Evolutionary conservation across 148 eudicot genomes (phyloP).

Genomic region (Heliosperma pusillum): DNA sequence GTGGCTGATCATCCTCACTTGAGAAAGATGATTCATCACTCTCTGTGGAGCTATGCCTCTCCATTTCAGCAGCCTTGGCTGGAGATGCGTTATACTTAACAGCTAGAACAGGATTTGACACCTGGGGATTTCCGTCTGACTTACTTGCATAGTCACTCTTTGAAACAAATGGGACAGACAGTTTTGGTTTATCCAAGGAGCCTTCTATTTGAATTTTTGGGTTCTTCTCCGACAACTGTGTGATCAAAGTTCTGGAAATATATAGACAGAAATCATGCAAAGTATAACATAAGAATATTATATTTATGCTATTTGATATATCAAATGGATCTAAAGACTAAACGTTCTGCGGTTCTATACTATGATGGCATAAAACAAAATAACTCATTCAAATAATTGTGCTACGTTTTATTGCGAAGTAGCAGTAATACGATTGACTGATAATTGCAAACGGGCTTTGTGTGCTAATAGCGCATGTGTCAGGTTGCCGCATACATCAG

Average conservation of each 20-base stretch:
- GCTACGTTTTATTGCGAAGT: too few relatives aligned
- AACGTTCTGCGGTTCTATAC: neutral
- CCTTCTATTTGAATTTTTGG: constrained; percentile 26
- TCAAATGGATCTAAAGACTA: neutral
- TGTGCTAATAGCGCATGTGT: too few relatives aligned
- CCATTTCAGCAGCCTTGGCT: constrained; percentile 78
- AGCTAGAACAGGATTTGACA: constrained; percentile 32
- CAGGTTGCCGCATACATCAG: too few relatives aligned
- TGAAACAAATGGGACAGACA: constrained; percentile 20
- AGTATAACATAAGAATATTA: neutral
- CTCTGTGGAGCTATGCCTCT: constrained; percentile 61
- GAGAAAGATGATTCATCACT: constrained; percentile 65
- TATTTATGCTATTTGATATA: neutral
- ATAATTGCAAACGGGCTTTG: too few relatives aligned
- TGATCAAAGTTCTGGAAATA: constrained; percentile 53
- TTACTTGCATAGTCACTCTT: constrained; percentile 34
- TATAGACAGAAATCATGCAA: neutral
- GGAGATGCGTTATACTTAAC: constrained; percentile 82
- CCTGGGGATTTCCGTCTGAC: constrained; percentile 28
- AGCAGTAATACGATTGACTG: too few relatives aligned
- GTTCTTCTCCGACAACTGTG: constrained; percentile 45
- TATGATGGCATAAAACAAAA: neutral
- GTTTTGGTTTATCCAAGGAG: constrained; percentile 27
- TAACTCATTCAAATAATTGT: too few relatives aligned
- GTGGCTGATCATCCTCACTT: constrained; percentile 66